Evolutionary conservation across 768 basidiomycete genomes (phyloP).

Genomic region (Amanita exitialis): DNA sequence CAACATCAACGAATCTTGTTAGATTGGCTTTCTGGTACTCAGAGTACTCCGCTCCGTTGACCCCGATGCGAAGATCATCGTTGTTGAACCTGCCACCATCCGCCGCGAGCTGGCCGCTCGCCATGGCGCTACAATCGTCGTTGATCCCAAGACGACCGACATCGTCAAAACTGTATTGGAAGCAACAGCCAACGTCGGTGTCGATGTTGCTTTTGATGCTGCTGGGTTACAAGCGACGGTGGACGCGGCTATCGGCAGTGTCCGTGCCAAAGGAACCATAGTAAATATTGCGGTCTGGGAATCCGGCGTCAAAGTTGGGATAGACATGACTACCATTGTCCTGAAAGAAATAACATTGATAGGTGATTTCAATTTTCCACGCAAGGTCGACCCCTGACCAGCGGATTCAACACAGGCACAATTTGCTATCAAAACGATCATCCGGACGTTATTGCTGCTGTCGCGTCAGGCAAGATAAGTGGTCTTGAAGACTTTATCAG

Average conservation of each 20-base stretch:
- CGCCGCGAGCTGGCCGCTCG: slow-evolving; percentile 26
- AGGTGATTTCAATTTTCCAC: slow-evolving; percentile 15
- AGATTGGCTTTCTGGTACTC: slow-evolving; percentile 30
- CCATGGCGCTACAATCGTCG: slow-evolving; percentile 26
- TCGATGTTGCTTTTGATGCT: slow-evolving; percentile 37
- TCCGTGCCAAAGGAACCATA: slow-evolving; percentile 27
- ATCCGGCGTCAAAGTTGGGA: slow-evolving; percentile 15
- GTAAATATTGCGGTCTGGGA: slow-evolving; percentile 37
- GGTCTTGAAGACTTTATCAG: slow-evolving; percentile 33
- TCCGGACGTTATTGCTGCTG: slow-evolving; percentile 25
- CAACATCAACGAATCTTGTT: not conserved
- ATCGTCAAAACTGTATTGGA: slow-evolving; percentile 16
- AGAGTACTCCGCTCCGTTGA: slow-evolving; percentile 24
- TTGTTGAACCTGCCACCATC: slow-evolving; percentile 29
- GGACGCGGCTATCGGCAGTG: slow-evolving; percentile 22
- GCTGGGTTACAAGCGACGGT: slow-evolving; percentile 30
- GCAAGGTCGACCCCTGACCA: not conserved
- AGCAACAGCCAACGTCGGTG: slow-evolving; percentile 23
- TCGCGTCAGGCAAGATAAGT: slow-evolving; percentile 26
- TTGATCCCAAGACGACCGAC: slow-evolving; percentile 23
- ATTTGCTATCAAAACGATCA: slow-evolving; percentile 29
- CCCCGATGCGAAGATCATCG: slow-evolving; percentile 16
- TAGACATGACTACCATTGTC: slow-evolving; percentile 24
- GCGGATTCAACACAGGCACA: slow-evolving; percentile 15
- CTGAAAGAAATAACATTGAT: slow-evolving; percentile 27